phyloP scores from a whole-genome alignment of 2,329 filamentous ascomycete species.

The Xylariaceae sp. region DNA sequence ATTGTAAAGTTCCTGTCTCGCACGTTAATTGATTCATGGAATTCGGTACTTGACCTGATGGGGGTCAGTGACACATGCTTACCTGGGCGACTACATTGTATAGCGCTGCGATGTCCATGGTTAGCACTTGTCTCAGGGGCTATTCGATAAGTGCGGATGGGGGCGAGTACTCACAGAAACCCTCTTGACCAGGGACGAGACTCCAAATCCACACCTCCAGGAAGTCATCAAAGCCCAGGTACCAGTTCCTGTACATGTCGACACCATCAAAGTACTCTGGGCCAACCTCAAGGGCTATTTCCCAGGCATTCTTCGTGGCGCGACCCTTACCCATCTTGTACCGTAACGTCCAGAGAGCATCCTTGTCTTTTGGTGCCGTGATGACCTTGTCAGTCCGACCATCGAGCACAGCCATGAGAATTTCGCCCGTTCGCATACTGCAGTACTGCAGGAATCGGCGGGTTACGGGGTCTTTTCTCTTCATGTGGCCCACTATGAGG shows the following conservation, averaged over 20 bases:
- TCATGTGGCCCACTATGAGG: constrained; percentile 33
- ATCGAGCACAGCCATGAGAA: constrained; percentile 29
- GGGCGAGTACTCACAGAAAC: background rate
- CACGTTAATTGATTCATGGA: constrained; percentile 8
- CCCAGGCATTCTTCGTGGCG: constrained; percentile 27
- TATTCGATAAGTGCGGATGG: background rate
- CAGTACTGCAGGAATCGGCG: constrained; percentile 32
- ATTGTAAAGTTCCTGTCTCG: constrained; percentile 26
- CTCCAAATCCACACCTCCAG: constrained; percentile 33
- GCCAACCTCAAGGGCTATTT: constrained; percentile 22
- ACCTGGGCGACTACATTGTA: constrained; percentile 23
- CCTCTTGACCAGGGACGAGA: constrained; percentile 22
- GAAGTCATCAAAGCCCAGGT: constrained; percentile 28
- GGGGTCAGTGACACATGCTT: background rate
- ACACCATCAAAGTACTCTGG: constrained; percentile 24
- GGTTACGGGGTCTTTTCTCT: constrained; percentile 30
- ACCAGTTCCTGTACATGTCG: constrained; percentile 24
- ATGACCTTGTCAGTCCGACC: constrained; percentile 30
- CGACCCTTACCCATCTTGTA: constrained; percentile 24
- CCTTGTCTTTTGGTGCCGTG: constrained; percentile 21
- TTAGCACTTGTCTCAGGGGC: background rate
- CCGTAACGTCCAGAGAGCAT: constrained; percentile 28
- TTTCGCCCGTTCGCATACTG: constrained; percentile 27
- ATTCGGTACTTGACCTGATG: background rate
- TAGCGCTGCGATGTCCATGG: constrained; percentile 6